A percentile compares a stretch with the other conserved stretches of the same genome.
Evolutionary conservation across 164 flowering plant genomes (phyloP).

Genomic region (Macadamia tetraphylla): DNA sequence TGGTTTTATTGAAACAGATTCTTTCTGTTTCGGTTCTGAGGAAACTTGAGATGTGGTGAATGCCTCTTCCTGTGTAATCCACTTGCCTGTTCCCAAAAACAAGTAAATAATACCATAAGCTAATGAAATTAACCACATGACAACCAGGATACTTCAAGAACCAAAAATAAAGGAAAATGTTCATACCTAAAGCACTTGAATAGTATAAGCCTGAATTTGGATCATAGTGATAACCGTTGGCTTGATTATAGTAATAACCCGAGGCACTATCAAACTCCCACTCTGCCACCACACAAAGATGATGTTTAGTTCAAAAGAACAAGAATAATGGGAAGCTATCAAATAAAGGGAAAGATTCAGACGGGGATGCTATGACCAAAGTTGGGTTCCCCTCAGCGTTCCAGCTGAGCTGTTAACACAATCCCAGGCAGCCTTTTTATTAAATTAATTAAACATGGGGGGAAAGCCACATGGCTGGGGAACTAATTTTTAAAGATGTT

Average conservation of each 20-base stretch:
- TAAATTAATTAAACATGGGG: too few relatives aligned
- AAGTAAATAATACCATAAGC: background rate
- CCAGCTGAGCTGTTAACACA: too few relatives aligned
- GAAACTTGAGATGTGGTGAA: conserved; percentile 38
- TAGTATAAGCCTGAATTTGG: conserved; percentile 85
- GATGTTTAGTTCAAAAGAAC: conserved; percentile 26
- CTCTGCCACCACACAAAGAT: conserved; percentile 49
- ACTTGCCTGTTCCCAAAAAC: conserved; percentile 51
- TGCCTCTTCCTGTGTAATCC: conserved; percentile 85
- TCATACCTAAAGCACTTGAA: conserved; percentile 66
- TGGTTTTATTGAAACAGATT: conserved; percentile 29
- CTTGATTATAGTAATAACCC: conserved; percentile 68
- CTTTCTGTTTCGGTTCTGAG: conserved; percentile 25
- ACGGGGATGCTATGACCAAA: too few relatives aligned
- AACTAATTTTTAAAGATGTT: too few relatives aligned
- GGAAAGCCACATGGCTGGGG: too few relatives aligned
- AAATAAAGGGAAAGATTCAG: background rate
- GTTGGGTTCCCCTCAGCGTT: too few relatives aligned
- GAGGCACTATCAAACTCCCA: conserved; percentile 70
- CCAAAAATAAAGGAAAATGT: background rate
- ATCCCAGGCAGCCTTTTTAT: too few relatives aligned
- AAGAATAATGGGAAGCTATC: background rate
- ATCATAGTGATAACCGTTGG: conserved; percentile 61
- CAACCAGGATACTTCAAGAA: background rate
- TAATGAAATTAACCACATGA: background rate